phyloP scores from a whole-genome alignment of 495 filamentous ascomycete species.

The Hyaloscypha bicolor region DNA sequence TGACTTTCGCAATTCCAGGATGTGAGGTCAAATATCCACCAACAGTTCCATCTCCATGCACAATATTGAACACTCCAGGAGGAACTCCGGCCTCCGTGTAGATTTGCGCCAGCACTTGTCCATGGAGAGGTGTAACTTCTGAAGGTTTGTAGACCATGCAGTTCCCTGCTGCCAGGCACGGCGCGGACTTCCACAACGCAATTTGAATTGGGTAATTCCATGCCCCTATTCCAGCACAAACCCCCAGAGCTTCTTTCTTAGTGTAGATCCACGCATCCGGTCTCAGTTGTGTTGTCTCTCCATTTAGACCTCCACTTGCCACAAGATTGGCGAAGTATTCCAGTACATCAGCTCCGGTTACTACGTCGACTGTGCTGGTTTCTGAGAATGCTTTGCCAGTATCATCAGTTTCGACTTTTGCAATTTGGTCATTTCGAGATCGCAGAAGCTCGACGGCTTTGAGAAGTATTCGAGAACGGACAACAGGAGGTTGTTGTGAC shows the following conservation, averaged over 20 bases:
- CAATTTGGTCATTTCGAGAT: conserved; percentile 69
- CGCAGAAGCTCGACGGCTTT: conserved; percentile 67
- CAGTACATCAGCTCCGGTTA: conserved; percentile 74
- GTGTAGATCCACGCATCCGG: conserved; percentile 76
- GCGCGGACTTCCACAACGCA: conserved; percentile 83
- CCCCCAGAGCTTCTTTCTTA: conserved; percentile 71
- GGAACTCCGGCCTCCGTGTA: conserved; percentile 75
- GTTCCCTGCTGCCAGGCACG: conserved; percentile 81
- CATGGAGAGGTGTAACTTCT: conserved; percentile 78
- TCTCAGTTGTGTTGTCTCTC: conserved; percentile 66
- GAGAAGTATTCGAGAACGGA: conserved; percentile 70
- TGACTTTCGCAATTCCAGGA: conserved; percentile 73
- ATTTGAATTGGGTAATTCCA: conserved; percentile 91
- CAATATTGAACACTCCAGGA: conserved; percentile 78
- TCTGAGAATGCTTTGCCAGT: conserved; percentile 77
- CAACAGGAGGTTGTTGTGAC: conserved; percentile 65
- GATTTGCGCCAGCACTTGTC: conserved; percentile 66
- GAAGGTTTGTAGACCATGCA: conserved; percentile 87
- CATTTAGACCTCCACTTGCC: conserved; percentile 68
- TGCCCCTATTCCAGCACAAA: conserved; percentile 78
- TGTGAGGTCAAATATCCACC: conserved; percentile 70
- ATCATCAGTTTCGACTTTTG: conserved; percentile 68
- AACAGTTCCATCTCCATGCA: conserved; percentile 73
- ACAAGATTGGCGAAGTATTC: conserved; percentile 78
- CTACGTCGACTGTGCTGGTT: conserved; percentile 73